Percentiles rank a stretch among this genome's conserved stretches.
These are phyloP conservation scores for Picea abies DNA, from an alignment of 83 land plant species.

Conservation along the genomic window DNA sequence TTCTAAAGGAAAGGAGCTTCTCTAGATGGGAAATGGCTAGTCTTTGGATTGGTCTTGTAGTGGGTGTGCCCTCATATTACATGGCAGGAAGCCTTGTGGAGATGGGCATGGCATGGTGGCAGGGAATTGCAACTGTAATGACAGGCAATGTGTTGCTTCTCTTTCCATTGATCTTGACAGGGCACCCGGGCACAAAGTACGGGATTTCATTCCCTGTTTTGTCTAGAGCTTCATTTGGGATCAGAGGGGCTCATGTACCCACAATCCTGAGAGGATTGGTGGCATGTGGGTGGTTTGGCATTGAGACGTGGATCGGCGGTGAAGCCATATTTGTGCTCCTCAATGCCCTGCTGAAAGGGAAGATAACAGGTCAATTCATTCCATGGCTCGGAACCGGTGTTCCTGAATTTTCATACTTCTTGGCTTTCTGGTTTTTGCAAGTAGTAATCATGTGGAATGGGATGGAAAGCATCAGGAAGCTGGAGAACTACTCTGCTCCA, in stretches of 20 bases:
- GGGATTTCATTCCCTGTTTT: constrained; percentile 92
- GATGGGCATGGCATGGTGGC: constrained; percentile 97
- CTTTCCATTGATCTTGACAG: constrained; percentile 63
- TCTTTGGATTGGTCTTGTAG: constrained; percentile 93
- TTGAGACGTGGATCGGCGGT: constrained; percentile 98
- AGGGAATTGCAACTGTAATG: constrained; percentile 85
- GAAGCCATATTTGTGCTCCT: constrained; percentile 75
- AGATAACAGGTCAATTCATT: constrained; percentile 3
- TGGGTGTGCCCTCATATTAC: constrained; percentile 87
- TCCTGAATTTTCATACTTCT: constrained; percentile 75
- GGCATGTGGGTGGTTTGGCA: constrained; percentile 97
- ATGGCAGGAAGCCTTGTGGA: constrained; percentile 92
- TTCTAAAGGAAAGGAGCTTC: constrained; percentile 37
- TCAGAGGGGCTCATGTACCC: constrained; percentile 82
- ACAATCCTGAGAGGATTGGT: constrained; percentile 80
- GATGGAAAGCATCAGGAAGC: constrained; percentile 61
- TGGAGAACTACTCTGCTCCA: constrained; percentile 75
- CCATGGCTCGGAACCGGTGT: constrained; percentile 68
- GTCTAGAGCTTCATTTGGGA: constrained; percentile 78
- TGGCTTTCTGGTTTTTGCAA: constrained; percentile 75
- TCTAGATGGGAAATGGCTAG: constrained; percentile 74
- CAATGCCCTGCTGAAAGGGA: constrained; percentile 31
- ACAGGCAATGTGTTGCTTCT: constrained; percentile 63
- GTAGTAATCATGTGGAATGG: constrained; percentile 58
- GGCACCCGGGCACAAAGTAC: constrained; percentile 78